Conservation (phyloP, 805 yeast species). For the Candida montana region DNA sequence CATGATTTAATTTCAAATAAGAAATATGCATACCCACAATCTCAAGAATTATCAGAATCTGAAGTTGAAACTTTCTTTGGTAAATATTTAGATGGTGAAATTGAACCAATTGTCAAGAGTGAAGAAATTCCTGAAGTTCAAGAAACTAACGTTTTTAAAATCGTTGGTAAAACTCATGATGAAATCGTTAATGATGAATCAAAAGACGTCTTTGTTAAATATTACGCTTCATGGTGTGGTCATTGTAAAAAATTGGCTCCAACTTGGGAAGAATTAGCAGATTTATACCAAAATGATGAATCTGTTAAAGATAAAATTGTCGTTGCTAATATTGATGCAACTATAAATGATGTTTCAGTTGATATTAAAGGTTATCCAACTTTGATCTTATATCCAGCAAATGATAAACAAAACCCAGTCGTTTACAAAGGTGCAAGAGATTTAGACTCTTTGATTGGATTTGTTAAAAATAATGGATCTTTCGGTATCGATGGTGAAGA, state of each 20-base stretch:
- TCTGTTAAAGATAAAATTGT: conserved; percentile 49
- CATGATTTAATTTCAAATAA: conserved; percentile 64
- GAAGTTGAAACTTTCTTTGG: conserved; percentile 59
- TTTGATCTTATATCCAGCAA: conserved; percentile 84
- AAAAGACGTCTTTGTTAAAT: conserved; percentile 79
- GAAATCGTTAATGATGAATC: conserved; percentile 49
- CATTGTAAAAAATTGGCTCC: conserved; percentile 93
- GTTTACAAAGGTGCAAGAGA: conserved; percentile 68
- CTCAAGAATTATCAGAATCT: conserved; percentile 40
- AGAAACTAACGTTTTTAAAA: conserved; percentile 63
- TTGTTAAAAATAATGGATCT: conserved; percentile 66
- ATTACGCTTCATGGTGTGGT: conserved; percentile 98
- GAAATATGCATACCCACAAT: conserved; percentile 77
- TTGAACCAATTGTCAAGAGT: conserved; percentile 72
- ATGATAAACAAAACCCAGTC: conserved; percentile 61
- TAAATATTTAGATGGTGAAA: conserved; percentile 56
- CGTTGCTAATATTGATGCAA: conserved; percentile 86
- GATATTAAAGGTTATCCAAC: conserved; percentile 91
- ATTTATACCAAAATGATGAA: conserved; percentile 48
- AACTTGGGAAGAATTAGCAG: conserved; percentile 81
- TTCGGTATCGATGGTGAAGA: conserved; percentile 52
- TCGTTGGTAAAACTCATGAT: conserved; percentile 83
- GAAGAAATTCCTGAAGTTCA: conserved; percentile 83
- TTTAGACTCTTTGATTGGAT: conserved; percentile 60
- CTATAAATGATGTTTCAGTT: conserved; percentile 81